phyloP scores from a whole-genome alignment of 2,329 filamentous ascomycete species.

The Ploettnerulaceae sp. region DNA sequence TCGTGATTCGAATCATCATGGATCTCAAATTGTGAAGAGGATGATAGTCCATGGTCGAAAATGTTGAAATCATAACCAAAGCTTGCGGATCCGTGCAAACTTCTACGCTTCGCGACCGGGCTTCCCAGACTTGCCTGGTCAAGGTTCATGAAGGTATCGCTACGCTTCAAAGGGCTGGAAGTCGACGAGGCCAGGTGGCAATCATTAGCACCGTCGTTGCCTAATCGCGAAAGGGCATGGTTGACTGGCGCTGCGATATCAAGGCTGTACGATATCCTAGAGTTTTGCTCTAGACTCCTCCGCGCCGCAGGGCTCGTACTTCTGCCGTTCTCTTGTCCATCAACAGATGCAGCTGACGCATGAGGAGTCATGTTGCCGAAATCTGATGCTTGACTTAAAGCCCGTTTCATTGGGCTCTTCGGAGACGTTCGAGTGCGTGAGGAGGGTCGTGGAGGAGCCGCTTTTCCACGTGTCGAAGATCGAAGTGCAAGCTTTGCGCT shows the following conservation, averaged over 20 bases:
- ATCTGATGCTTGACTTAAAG: constrained; percentile 61
- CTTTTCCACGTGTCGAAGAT: constrained; percentile 56
- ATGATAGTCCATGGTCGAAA: constrained; percentile 58
- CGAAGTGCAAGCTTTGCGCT: constrained; percentile 62
- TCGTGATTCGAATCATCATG: constrained; percentile 44
- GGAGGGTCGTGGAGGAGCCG: constrained; percentile 47
- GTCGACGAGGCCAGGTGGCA: constrained; percentile 48
- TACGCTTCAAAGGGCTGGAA: constrained; percentile 85
- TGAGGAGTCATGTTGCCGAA: constrained; percentile 60
- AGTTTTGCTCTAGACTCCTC: constrained; percentile 46
- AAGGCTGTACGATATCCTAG: constrained; percentile 42
- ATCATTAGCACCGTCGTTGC: constrained; percentile 40
- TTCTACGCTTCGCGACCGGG: constrained; percentile 86
- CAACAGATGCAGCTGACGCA: constrained; percentile 16
- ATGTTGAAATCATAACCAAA: constrained; percentile 63
- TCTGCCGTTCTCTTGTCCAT: constrained; percentile 41
- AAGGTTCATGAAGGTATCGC: constrained; percentile 82
- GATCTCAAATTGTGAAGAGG: constrained; percentile 44
- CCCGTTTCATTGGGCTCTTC: constrained; percentile 76
- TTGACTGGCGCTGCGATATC: constrained; percentile 49
- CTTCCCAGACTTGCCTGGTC: constrained; percentile 75
- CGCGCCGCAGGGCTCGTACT: constrained; percentile 41
- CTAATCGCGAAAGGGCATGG: constrained; percentile 46
- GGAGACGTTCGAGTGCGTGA: constrained; percentile 66
- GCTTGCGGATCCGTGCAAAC: constrained; percentile 69